phyloP scores from a whole-genome alignment of 139 green algal genomes.

The Ettlia oleoabundans region DNA sequence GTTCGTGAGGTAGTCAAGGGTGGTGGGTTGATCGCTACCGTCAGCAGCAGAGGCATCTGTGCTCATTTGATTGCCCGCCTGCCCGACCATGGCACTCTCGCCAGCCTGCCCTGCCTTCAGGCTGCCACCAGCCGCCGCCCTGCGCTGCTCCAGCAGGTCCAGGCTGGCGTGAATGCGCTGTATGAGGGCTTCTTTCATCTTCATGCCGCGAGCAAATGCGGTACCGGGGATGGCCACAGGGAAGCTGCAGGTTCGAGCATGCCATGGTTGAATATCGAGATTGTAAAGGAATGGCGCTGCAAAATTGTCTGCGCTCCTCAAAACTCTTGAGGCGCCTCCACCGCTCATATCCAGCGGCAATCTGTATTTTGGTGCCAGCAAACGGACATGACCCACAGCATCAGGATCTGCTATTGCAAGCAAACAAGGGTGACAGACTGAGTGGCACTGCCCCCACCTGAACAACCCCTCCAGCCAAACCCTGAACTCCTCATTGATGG shows the following conservation, averaged over 20 bases:
- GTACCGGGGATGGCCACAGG: conserved; percentile 12
- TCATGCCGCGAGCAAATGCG: conserved; percentile 22
- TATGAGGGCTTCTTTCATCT: not conserved
- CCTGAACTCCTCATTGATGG: not conserved
- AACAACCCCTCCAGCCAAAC: conserved; percentile 30
- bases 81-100: not conserved
- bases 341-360: too few relatives aligned
- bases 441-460: conserved; percentile 19
- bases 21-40: not conserved
- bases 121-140: not conserved
- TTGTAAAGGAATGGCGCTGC: not conserved
- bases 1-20: not conserved
- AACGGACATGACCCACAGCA: too few relatives aligned
- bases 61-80: too few relatives aligned
- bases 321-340: too few relatives aligned
- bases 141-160: not conserved
- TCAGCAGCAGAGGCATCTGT: not conserved
- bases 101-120: not conserved
- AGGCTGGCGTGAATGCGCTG: conserved; percentile 23
- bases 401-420: too few relatives aligned
- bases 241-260: conserved; percentile 18
- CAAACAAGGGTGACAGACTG: too few relatives aligned
- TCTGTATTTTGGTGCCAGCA: too few relatives aligned
- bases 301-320: too few relatives aligned
- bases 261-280: not conserved